Base-by-base conservation (phyloP, 176 grass and related monocot genomes). In the Otatea glauca region DNA sequence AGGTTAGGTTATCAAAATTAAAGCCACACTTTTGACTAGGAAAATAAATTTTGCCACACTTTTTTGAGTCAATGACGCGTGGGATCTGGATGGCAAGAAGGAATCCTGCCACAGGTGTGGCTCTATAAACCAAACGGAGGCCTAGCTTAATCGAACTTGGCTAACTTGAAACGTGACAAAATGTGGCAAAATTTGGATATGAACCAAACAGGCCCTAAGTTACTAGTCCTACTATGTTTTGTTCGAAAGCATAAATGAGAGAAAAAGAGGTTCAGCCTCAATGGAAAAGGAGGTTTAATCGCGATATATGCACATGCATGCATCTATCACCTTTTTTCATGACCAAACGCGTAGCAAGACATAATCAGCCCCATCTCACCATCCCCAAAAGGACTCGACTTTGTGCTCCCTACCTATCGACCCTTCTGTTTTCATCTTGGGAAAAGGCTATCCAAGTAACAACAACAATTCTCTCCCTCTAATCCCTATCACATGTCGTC, bases 331-430 rank as follows among this genome's bases (percentile, higher is more conserved):
- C 53, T 78, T 78, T 75, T 51, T 3, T 32, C n/a, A 23, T 18
- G 12, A 18, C 14, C 53, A 83, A 69, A 49, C 70, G 76, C 7
- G 15, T 39, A 38, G 29, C 27, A 15, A 27, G 67, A 34, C 34
- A 65, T 16, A 67, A 65, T 9, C 32, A 79, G 25, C 45, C 43
- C 16, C 20, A 75, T 70, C 27, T 78, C 65, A 72, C 43, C 59
- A n/a, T 83, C 55, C 75, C 1, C 23, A 65, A 72, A 90, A 82
- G 25, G 1, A 5, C 3, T 74, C 54, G 2, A 43, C n/a, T 86
- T 85, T 85, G n/a, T 79, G 83, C 37, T 65, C 65, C 62, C 65
- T 29, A 25, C 9, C 48, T 21, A 34, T 34, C 74, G 64, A 25
- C 35, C 38, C 74, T 50, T 42, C 29, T 51, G 27, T 4, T 81